A percentile compares a stretch with the other conserved stretches of the same genome.
phyloP scores from a whole-genome alignment of 164 flowering plant species.

The Protea cynaroides region DNA sequence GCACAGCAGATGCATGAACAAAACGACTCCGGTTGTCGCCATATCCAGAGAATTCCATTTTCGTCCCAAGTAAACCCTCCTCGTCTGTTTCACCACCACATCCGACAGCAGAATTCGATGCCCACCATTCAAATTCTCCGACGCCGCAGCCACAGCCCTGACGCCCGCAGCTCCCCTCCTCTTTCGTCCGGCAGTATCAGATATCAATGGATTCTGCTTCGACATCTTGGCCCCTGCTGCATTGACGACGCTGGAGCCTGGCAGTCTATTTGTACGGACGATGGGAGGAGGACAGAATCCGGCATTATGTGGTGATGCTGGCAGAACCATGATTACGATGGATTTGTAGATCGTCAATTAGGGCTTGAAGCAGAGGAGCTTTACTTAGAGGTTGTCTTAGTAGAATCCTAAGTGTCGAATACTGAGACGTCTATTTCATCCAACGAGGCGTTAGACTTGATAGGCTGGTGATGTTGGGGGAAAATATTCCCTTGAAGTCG shows the following conservation, averaged over 20 bases:
- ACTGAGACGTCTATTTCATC: too few species aligned
- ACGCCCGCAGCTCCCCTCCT: neutral
- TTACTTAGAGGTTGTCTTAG: too few species aligned
- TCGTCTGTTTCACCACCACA: constrained; percentile 49
- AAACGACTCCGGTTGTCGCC: constrained; percentile 35
- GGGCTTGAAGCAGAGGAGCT: too few species aligned
- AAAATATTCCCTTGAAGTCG: too few species aligned
- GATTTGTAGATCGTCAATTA: too few species aligned
- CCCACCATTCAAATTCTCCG: constrained; percentile 8
- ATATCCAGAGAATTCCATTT: constrained; percentile 50
- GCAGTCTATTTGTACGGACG: neutral
- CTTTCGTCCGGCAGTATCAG: neutral
- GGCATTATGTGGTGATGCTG: constrained; percentile 20
- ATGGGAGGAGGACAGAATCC: constrained; percentile 15
- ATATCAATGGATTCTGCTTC: neutral
- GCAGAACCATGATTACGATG: constrained; percentile 32
- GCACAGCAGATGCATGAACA: constrained; percentile 49
- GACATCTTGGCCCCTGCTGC: neutral
- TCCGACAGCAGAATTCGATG: constrained; percentile 45
- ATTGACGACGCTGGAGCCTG: neutral
- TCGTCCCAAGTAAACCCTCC: constrained; percentile 43
- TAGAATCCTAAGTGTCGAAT: neutral
- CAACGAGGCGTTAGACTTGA: too few species aligned
- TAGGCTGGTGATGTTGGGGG: too few species aligned
- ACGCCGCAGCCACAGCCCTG: neutral